A percentile compares a stretch with the other conserved stretches of the same genome.
Conservation (phyloP, 139 green algal species). For the Chlamydomonas applanata region DNA sequence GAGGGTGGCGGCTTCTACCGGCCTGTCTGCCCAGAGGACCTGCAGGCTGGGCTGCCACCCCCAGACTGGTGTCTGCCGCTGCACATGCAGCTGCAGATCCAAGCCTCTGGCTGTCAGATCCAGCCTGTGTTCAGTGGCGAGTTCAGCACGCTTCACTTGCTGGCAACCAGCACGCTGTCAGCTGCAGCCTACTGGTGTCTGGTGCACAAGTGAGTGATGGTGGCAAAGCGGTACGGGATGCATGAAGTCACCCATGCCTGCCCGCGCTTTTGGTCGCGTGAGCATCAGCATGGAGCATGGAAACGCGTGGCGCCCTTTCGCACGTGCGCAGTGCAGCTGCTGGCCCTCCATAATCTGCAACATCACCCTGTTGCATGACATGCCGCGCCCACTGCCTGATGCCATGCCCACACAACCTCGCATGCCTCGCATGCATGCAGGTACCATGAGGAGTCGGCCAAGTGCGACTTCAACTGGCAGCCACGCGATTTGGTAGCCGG, state of each 20-base stretch:
- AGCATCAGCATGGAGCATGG: too few species aligned
- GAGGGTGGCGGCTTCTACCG: conserved; percentile 1
- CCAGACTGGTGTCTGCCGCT: conserved; percentile 11
- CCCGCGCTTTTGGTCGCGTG: too few species aligned
- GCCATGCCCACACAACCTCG: too few species aligned
- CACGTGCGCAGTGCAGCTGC: too few species aligned
- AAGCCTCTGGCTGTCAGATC: background rate
- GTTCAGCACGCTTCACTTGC: background rate
- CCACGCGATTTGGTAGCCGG: conserved; percentile 1
- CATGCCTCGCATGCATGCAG: background rate
- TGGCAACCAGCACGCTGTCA: background rate
- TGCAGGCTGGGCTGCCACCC: background rate
- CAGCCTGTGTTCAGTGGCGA: background rate
- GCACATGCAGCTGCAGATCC: conserved; percentile 11
- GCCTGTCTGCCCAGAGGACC: background rate
- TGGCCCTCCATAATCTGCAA: too few species aligned
- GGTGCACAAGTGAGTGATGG: conserved; percentile 16
- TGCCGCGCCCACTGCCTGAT: too few species aligned
- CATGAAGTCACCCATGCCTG: too few species aligned
- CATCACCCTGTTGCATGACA: too few species aligned
- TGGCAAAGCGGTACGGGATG: too few species aligned
- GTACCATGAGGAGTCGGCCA: conserved; percentile 2
- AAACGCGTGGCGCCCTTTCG: too few species aligned
- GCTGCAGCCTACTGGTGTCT: conserved; percentile 7
- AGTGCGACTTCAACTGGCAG: conserved; percentile 19